These are phyloP conservation scores for Phytophthora kernoviae DNA, from an alignment of 352 stramenopile genomes.

Conservation along the genomic window DNA sequence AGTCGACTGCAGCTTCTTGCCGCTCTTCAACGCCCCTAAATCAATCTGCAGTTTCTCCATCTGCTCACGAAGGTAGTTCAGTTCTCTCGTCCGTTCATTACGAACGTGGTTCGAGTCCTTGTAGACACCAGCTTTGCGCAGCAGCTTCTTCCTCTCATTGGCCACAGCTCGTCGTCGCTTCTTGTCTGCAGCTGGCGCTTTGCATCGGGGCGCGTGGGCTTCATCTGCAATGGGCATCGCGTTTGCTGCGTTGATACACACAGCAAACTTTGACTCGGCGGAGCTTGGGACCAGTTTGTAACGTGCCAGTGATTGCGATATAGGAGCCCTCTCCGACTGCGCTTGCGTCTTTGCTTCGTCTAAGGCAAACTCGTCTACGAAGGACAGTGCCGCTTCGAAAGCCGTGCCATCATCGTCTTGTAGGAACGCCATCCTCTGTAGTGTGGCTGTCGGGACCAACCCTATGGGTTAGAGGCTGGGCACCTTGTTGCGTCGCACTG, in stretches of 20 bases:
- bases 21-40: slow-evolving; percentile 32
- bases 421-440: slow-evolving; percentile 16
- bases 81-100: slow-evolving; percentile 58
- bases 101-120: slow-evolving; percentile 21
- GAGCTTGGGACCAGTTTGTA: background rate
- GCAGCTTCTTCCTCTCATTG: slow-evolving; percentile 33
- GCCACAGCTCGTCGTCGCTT: slow-evolving; percentile 1
- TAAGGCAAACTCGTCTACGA: slow-evolving; percentile 25
- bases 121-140: slow-evolving; percentile 30
- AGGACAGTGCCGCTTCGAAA: slow-evolving; percentile 23
- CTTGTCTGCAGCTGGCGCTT: slow-evolving; percentile 1
- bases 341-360: slow-evolving; percentile 1
- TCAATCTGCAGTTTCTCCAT: slow-evolving; percentile 68
- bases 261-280: background rate
- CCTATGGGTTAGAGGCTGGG: no score
- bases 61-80: slow-evolving; percentile 67
- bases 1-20: slow-evolving; percentile 6
- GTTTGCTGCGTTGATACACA: background rate
- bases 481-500: no score
- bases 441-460: no score
- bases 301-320: no score
- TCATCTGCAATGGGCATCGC: background rate
- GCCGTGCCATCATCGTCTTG: slow-evolving; percentile 12
- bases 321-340: no score
- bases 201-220: background rate